These are phyloP conservation scores for Hypsizygus ulmarius DNA, from an alignment of 1,284 basidiomycete species.

Conservation along the genomic window DNA sequence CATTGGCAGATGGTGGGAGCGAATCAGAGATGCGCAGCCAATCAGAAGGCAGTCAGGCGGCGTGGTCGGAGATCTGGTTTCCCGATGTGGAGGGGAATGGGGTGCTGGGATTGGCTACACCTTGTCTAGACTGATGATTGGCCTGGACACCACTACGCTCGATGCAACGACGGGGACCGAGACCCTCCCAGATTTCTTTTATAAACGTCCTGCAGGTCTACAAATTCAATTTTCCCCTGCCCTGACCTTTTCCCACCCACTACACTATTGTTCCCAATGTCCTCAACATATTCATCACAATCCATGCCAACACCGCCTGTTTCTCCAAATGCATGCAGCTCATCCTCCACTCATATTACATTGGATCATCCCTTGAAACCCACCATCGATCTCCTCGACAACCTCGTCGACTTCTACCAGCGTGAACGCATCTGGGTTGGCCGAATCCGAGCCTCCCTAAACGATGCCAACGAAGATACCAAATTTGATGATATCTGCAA, in stretches of 20 bases:
- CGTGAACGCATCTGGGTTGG: constrained; percentile 68
- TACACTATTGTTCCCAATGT: not conserved
- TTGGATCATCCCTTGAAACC: constrained; percentile 31
- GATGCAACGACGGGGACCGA: constrained; percentile 8
- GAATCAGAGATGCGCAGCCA: too few relatives aligned
- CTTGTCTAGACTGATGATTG: constrained; percentile 20
- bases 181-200: constrained; percentile 4
- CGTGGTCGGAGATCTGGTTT: not conserved
- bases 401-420: constrained; percentile 63
- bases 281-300: constrained; percentile 20
- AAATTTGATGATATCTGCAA: constrained; percentile 18
- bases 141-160: constrained; percentile 8
- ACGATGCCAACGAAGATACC: constrained; percentile 31
- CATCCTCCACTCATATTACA: constrained; percentile 8
- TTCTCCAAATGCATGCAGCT: constrained; percentile 23
- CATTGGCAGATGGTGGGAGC: not conserved
- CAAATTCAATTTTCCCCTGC: constrained; percentile 14
- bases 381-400: constrained; percentile 56
- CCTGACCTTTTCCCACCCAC: not conserved
- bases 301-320: constrained; percentile 32
- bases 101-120: constrained; percentile 20
- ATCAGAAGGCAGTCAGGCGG: not conserved
- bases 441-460: constrained; percentile 46
- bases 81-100: too few relatives aligned
- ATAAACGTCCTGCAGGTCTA: constrained; percentile 12